These are phyloP conservation scores for Spiraea crenata DNA, from an alignment of 331 rosid species.

Conservation along the genomic window DNA sequence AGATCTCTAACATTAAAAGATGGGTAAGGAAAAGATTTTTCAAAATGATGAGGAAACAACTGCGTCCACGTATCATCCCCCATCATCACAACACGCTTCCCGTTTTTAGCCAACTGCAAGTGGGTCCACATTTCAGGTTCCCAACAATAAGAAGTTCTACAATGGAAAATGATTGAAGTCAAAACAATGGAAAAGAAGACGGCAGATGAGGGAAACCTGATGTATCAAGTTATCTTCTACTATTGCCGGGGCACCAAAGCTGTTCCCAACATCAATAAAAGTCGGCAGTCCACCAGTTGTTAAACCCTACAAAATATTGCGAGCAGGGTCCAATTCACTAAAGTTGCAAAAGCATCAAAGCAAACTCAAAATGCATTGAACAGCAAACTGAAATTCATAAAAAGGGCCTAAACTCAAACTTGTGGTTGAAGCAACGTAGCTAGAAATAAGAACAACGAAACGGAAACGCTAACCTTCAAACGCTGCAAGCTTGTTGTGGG, in stretches of 20 bases:
- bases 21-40: slow-evolving; percentile 75
- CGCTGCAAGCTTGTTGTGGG: slow-evolving; percentile 99
- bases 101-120: slow-evolving; percentile 79
- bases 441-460: not conserved
- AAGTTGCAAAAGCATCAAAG: not conserved
- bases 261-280: slow-evolving; percentile 94
- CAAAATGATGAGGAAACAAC: slow-evolving; percentile 86
- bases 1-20: slow-evolving; percentile 98
- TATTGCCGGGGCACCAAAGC: slow-evolving; percentile 94
- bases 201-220: slow-evolving; percentile 48
- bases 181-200: not conserved
- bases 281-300: slow-evolving; percentile 98
- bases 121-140: slow-evolving; percentile 11
- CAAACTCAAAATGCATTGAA: not conserved
- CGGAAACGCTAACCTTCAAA: slow-evolving; percentile 57
- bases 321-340: not conserved
- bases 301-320: slow-evolving; percentile 57
- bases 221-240: slow-evolving; percentile 82
- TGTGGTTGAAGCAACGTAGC: not conserved
- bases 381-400: not conserved
- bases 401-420: not conserved
- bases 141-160: not conserved
- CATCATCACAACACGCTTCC: slow-evolving; percentile 94
- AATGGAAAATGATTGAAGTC: not conserved
- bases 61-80: slow-evolving; percentile 99